Evolutionary conservation across 805 yeast species (phyloP).

Genomic region (Saccharomyces mikatae): DNA sequence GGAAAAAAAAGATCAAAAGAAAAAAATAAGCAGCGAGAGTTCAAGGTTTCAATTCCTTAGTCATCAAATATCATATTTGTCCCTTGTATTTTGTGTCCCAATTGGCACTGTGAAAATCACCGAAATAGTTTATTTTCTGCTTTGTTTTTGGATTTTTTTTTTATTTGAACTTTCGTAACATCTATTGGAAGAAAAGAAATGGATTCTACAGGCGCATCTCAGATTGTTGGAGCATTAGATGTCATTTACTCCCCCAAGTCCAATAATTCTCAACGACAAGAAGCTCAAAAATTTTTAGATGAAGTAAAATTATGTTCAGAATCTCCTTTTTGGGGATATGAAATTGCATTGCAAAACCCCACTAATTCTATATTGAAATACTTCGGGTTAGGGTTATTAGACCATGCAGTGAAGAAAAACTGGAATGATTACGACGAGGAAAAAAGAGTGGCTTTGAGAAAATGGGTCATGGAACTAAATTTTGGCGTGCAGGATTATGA

Average conservation of each 20-base stretch:
- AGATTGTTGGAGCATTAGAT: conserved; percentile 70
- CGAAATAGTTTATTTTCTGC: background rate
- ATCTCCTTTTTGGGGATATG: conserved; percentile 89
- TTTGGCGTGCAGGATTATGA: conserved; percentile 51
- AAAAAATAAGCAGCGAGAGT: background rate
- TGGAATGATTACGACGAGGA: conserved; percentile 49
- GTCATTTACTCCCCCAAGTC: conserved; percentile 62
- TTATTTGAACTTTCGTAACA: background rate
- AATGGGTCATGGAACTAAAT: conserved; percentile 79
- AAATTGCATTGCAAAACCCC: conserved; percentile 57
- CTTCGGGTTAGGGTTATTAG: conserved; percentile 76
- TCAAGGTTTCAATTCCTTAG: background rate
- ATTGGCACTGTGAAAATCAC: background rate
- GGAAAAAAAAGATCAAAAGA: background rate
- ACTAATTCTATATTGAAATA: conserved; percentile 72
- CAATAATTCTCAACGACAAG: conserved; percentile 46
- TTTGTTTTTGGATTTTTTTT: background rate
- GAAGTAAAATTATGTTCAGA: conserved; percentile 67
- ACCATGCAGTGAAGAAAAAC: conserved; percentile 53
- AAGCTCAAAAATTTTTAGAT: conserved; percentile 64
- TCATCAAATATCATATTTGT: background rate
- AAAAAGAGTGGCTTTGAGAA: conserved; percentile 60
- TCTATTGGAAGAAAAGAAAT: conserved; percentile 26
- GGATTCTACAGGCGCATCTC: conserved; percentile 63
- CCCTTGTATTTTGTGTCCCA: background rate